Percentiles rank a stretch among this genome's conserved stretches.
Evolutionary conservation across 2,329 filamentous ascomycete genomes (phyloP).

Genomic region (Hymenoscyphus infarciens): DNA sequence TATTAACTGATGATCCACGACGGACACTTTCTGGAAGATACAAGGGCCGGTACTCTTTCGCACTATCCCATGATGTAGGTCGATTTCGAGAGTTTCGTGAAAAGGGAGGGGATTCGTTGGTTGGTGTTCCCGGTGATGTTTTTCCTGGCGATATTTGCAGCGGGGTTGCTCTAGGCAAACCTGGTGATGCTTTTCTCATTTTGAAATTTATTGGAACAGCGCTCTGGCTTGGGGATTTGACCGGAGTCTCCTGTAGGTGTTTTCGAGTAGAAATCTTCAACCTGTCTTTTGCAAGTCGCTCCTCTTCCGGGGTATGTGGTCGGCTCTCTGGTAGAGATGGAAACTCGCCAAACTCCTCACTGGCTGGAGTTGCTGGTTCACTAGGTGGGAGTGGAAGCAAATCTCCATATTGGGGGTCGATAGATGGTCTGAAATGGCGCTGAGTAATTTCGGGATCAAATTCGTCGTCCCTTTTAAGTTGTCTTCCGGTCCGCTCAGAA

Average conservation of each 20-base stretch:
- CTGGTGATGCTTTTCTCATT: conserved; percentile 44
- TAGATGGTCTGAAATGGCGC: conserved; percentile 59
- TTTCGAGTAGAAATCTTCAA: conserved; percentile 23
- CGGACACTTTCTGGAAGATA: conserved; percentile 66
- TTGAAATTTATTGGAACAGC: conserved; percentile 55
- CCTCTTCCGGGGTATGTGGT: conserved; percentile 41
- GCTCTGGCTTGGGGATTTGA: conserved; percentile 44
- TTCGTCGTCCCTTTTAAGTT: conserved; percentile 34
- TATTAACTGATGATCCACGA: conserved; percentile 20
- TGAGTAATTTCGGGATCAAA: conserved; percentile 57
- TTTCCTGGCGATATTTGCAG: conserved; percentile 15
- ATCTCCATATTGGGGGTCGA: conserved; percentile 64
- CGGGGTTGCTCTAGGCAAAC: conserved; percentile 40
- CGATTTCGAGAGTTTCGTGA: conserved; percentile 41
- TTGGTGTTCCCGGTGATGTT: conserved; percentile 36
- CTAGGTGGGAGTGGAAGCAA: conserved; percentile 62
- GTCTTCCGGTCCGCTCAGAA: conserved; percentile 11
- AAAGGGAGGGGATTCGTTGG: conserved; percentile 32
- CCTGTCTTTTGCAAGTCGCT: conserved; percentile 27
- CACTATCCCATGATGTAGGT: conserved; percentile 59
- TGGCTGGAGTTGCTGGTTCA: conserved; percentile 48
- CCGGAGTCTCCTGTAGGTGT: conserved; percentile 30
- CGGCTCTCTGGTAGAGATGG: conserved; percentile 58
- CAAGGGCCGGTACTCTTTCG: conserved; percentile 73
- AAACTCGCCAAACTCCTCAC: conserved; percentile 39